Percentiles rank a stretch among this genome's conserved stretches.
These are phyloP conservation scores for Claviceps sp. DNA, from an alignment of 2,329 filamentous ascomycete species.

Conservation along the genomic window DNA sequence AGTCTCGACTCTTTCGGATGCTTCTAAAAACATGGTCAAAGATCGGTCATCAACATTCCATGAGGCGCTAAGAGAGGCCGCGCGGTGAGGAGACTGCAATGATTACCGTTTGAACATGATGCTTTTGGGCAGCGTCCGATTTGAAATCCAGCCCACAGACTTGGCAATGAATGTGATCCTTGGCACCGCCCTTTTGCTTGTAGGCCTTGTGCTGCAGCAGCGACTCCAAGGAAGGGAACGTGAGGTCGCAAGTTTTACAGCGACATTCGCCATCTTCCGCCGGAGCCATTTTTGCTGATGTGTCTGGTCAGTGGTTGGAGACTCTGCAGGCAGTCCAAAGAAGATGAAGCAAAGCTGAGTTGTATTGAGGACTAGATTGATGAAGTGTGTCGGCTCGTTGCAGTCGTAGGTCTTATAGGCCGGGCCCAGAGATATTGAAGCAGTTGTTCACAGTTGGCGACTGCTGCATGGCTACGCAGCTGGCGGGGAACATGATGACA, in stretches of 20 bases:
- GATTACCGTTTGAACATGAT: slow-evolving; percentile 26
- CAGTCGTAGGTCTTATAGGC: not conserved
- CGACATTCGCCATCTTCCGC: slow-evolving; percentile 7
- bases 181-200: slow-evolving; percentile 12
- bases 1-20: slow-evolving; percentile 25
- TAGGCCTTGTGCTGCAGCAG: slow-evolving; percentile 18
- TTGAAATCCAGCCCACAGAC: slow-evolving; percentile 24
- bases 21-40: not conserved
- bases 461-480: not conserved
- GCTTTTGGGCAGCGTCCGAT: slow-evolving; percentile 16
- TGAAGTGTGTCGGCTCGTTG: not conserved
- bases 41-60: not conserved
- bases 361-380: not conserved
- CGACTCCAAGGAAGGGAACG: slow-evolving; percentile 14
- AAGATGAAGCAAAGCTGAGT: not conserved
- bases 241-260: slow-evolving; percentile 18
- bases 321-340: not conserved
- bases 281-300: not conserved
- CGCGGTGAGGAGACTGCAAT: not conserved
- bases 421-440: not conserved
- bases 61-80: no score
- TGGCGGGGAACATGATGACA: not conserved
- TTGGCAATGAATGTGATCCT: slow-evolving; percentile 23
- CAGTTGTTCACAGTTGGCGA: not conserved
- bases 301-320: not conserved